phyloP scores from a whole-genome alignment of 192 early-diverging fungal genomes.

The Linnemannia exigua region DNA sequence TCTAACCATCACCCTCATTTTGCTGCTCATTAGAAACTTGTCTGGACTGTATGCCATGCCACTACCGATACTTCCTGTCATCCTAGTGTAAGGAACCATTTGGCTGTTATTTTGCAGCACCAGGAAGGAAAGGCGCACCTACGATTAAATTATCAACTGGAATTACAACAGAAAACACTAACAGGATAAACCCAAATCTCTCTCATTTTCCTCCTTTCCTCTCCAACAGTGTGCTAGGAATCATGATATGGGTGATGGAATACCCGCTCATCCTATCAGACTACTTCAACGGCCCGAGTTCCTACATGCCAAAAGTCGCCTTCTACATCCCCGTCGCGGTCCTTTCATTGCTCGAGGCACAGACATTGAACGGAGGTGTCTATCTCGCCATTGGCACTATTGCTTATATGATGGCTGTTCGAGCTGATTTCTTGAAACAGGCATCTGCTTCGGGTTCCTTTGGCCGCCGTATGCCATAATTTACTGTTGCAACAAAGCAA shows the following conservation, averaged over 20 bases:
- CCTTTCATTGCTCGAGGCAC: constrained; percentile 31
- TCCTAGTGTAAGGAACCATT: constrained; percentile 40
- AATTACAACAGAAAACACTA: background rate
- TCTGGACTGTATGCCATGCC: constrained; percentile 21
- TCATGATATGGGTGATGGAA: constrained; percentile 31
- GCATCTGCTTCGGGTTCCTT: constrained; percentile 1
- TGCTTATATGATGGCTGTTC: constrained; percentile 44
- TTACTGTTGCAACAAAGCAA: no score
- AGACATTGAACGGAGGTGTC: constrained; percentile 46
- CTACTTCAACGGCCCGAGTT: constrained; percentile 29
- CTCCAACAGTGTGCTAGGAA: constrained; percentile 29
- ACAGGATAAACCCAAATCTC: background rate
- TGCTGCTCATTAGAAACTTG: constrained; percentile 30
- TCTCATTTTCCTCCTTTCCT: background rate
- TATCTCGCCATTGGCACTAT: constrained; percentile 46
- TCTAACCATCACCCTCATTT: background rate
- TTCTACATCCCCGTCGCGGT: constrained; percentile 43
- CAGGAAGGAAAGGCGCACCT: background rate
- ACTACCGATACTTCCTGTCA: constrained; percentile 35
- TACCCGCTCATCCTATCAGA: constrained; percentile 31
- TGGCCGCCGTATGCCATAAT: constrained; percentile 32
- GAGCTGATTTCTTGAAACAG: constrained; percentile 40
- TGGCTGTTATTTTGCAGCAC: no score
- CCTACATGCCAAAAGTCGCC: constrained; percentile 41
- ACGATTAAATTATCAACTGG: no score